Conservation (phyloP, 768 basidiomycete species). For the Gymnopilus dilepis region DNA sequence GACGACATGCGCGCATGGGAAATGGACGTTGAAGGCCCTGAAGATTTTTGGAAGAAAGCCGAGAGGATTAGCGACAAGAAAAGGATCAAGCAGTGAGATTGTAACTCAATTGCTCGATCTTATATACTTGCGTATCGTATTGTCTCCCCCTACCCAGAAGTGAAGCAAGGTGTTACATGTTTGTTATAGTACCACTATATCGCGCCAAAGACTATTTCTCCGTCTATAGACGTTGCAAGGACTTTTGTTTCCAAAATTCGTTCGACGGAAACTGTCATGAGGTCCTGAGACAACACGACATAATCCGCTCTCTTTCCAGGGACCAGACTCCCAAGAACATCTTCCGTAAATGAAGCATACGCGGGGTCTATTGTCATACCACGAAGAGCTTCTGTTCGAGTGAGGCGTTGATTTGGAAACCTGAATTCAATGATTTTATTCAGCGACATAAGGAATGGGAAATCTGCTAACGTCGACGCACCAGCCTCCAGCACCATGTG, state of each 20-base stretch:
- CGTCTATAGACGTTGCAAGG: slow-evolving; percentile 82
- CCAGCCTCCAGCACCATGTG: slow-evolving; percentile 87
- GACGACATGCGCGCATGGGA: background rate
- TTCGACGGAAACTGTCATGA: slow-evolving; percentile 64
- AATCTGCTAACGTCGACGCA: too few relatives aligned
- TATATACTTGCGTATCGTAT: too few relatives aligned
- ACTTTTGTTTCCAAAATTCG: slow-evolving; percentile 73
- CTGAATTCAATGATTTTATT: slow-evolving; percentile 48
- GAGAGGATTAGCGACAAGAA: background rate
- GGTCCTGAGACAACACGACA: slow-evolving; percentile 79
- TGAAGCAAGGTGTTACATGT: too few relatives aligned
- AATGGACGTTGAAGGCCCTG: background rate
- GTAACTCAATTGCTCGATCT: too few relatives aligned
- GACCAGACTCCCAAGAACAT: slow-evolving; percentile 71
- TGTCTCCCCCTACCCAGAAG: too few relatives aligned
- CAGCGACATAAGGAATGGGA: background rate
- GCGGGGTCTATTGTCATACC: slow-evolving; percentile 90
- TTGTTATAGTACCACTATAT: slow-evolving; percentile 19
- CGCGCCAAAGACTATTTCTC: slow-evolving; percentile 48
- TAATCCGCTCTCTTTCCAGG: slow-evolving; percentile 85
- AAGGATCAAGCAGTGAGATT: too few relatives aligned
- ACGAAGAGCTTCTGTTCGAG: slow-evolving; percentile 75
- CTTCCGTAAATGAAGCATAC: slow-evolving; percentile 83
- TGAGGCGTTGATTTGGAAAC: slow-evolving; percentile 83
- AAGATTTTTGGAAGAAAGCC: background rate